A percentile compares a stretch with the other conserved stretches of the same genome.
Conservation (phyloP, 169 alveolate species). For the Eimeria acervulina region DNA sequence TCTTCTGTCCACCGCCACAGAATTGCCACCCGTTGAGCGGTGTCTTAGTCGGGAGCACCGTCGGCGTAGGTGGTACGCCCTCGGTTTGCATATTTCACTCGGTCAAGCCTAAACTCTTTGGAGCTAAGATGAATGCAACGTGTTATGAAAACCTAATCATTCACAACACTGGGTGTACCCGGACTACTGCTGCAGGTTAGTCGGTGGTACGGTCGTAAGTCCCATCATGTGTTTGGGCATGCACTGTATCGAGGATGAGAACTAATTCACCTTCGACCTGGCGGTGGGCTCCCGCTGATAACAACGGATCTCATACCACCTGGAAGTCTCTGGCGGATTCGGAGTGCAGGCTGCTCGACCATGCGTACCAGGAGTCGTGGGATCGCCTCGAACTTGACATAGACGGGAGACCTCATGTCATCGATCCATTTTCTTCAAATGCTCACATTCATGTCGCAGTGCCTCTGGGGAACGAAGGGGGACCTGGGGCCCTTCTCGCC, state of each 20-base stretch:
- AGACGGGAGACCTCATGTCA: not conserved
- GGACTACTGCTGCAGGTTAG: not conserved
- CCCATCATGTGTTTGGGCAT: not conserved
- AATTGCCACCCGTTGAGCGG: not conserved
- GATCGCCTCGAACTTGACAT: constrained; percentile 35
- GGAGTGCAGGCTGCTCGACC: constrained; percentile 8
- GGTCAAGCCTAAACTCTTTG: not conserved
- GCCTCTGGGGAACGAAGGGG: not conserved
- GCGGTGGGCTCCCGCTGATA: not conserved
- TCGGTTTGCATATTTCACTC: not conserved
- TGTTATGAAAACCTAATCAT: not conserved
- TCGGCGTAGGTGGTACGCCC: not conserved
- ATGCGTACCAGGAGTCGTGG: constrained; percentile 49
- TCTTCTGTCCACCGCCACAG: not conserved
- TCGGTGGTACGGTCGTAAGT: not conserved
- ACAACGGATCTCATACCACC: not conserved
- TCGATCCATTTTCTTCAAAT: constrained; percentile 10
- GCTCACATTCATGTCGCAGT: not conserved
- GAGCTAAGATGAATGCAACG: not conserved
- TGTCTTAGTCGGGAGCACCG: not conserved
- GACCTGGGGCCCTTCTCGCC: not conserved
- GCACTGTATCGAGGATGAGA: not conserved
- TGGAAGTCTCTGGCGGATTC: constrained; percentile 31
- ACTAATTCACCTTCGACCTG: not conserved
- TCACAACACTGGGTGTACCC: not conserved